Percentiles rank a stretch among this genome's conserved stretches.
Evolutionary conservation across 345 rosid genomes (phyloP).

Genomic region (Eucalyptus urophylla): DNA sequence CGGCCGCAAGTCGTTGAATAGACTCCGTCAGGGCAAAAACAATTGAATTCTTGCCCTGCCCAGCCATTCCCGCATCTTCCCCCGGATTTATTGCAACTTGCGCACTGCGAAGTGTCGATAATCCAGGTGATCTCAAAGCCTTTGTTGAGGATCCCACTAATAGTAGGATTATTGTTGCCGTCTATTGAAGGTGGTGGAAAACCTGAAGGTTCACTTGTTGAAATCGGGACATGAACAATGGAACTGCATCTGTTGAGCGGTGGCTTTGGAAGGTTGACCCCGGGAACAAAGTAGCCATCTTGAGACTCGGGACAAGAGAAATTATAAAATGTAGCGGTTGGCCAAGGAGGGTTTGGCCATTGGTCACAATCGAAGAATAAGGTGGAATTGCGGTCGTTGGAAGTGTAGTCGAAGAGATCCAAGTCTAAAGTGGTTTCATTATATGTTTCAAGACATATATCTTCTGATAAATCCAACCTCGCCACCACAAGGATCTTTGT

Average conservation of each 20-base stretch:
- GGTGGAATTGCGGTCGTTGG: background rate
- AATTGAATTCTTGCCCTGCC: fast-evolving
- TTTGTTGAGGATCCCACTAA: background rate
- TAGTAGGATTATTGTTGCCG: fast-evolving
- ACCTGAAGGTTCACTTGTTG: fast-evolving
- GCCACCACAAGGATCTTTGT: background rate
- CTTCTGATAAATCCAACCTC: background rate
- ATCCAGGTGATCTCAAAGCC: background rate
- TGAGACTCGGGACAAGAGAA: background rate
- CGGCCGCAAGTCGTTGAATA: background rate
- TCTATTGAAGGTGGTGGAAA: background rate
- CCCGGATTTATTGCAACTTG: background rate
- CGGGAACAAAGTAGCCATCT: background rate
- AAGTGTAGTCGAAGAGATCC: background rate
- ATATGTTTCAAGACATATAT: background rate
- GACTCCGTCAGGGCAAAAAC: background rate
- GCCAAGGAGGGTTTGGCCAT: fast-evolving
- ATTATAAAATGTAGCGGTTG: fast-evolving
- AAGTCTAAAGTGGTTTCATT: background rate
- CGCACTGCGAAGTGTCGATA: background rate
- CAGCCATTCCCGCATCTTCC: background rate
- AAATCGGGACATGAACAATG: background rate
- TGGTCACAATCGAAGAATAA: background rate
- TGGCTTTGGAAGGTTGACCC: background rate
- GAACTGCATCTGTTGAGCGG: fast-evolving